Evolutionary conservation across 1,284 basidiomycete genomes (phyloP).

Genomic region (Albatrellus sp.): DNA sequence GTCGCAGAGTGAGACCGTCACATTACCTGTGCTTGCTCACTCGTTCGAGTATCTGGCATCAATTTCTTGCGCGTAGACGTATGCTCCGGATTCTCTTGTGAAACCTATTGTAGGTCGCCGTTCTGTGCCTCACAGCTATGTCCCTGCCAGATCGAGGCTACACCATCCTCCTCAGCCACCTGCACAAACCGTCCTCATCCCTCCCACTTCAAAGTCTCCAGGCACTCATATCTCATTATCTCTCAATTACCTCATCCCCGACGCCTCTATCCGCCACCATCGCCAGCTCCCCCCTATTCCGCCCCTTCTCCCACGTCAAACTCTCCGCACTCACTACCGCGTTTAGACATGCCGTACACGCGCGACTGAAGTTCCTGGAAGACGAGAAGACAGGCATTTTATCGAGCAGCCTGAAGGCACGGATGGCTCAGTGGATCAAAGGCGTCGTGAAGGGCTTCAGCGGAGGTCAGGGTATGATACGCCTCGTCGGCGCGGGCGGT

Average conservation of each 20-base stretch:
- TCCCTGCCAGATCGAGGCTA: slow-evolving; percentile 28
- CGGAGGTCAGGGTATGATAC: slow-evolving; percentile 46
- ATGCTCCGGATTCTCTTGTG: no score
- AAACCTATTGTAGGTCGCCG: no score
- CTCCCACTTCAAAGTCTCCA: slow-evolving; percentile 42
- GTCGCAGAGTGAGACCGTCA: no score
- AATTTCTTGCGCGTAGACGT: neutral
- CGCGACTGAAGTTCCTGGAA: slow-evolving; percentile 32
- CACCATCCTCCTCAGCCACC: slow-evolving; percentile 40
- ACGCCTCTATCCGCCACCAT: slow-evolving; percentile 56
- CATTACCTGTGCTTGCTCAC: no score
- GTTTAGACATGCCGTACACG: slow-evolving; percentile 51
- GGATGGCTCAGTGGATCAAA: slow-evolving; percentile 39
- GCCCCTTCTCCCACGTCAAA: slow-evolving; percentile 33
- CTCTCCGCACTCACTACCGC: slow-evolving; percentile 42
- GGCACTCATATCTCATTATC: slow-evolving; percentile 49
- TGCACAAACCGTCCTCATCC: slow-evolving; percentile 35
- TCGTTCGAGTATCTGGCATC: no score
- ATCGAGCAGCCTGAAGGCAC: slow-evolving; percentile 24
- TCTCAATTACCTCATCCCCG: slow-evolving; percentile 37
- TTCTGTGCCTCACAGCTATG: slow-evolving; percentile 5
- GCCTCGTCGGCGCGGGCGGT: slow-evolving; percentile 48
- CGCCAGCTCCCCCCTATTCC: slow-evolving; percentile 48
- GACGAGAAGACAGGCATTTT: slow-evolving; percentile 29
- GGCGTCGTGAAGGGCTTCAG: slow-evolving; percentile 49